Evolutionary conservation across 2,329 filamentous ascomycete genomes (phyloP), one percentile per base, ranked within the genome.

Genomic region (Fusarium piperis): DNA sequence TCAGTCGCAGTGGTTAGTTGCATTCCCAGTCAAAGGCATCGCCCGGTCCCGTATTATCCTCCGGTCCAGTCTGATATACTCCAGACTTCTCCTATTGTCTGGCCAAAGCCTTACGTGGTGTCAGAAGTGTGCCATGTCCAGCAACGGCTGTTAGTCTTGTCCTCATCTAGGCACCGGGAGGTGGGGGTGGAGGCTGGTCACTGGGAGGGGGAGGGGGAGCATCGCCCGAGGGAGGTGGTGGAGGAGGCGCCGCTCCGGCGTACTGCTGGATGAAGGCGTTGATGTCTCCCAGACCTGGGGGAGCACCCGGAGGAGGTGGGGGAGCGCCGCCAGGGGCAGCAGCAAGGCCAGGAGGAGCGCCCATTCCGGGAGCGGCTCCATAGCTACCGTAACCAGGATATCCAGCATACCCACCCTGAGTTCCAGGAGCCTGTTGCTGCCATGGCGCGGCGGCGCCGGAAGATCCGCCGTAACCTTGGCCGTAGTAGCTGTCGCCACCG

Each of bases 251-350:
- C 53, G 85, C 84, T 70, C 83, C 83, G 39, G 88, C 85, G 69
- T 89, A 93, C 76, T 91, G 90, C 80, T 92, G 89, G 76, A 92
- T 91, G 65, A 93, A 84, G 52, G 89, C 88, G 77, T 88, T 90
- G 67, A 92, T 83, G 41, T 89, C 89, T 67, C 87, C 86, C 26
- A 89, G 83, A 67, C 83, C 86, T 75, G 89, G 87, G 51, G 87
- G 87, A 64, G 85, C 86, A 66, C 70, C 70, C 9, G 70, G 58
- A 36, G 84, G 83, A 48, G 70, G 63, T 2, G 84, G 83, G 38
- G 90, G 83, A 59, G 85, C 86, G 70, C 83, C 83, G 62, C 83
- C 82, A 65, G 84, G 84, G 70, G 81, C 82, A 48, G 78, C 75
- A 66, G 76, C 81, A 71, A 83, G 81, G 16, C 85, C 85, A 48